Evolutionary conservation across 306 rosid species (phyloP), one percentile per base, ranked within the genome.

Genomic region (Trifolium repens): DNA sequence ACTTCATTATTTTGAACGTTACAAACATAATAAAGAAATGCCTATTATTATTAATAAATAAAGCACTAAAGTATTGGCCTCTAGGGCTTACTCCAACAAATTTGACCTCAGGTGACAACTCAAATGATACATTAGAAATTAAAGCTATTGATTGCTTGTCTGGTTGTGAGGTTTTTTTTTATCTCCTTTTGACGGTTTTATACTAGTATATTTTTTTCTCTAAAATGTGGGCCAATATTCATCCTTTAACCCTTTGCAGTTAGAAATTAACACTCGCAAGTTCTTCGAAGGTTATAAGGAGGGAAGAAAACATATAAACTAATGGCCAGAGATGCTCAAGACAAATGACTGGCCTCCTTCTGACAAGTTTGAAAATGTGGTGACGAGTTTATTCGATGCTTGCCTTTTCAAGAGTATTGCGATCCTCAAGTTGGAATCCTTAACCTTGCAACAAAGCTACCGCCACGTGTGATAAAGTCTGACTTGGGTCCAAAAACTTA

Each of bases 401-500:
- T 92, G 74, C 97, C 97, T 46, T 92, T 87, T 76, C 89, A 85
- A 82, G 96, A 92, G 79, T 92, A 90, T 49, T 72, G 90, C 15
- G 96, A 92, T 81, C 96, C 89, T 50, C 79, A 85, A 77, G 53
- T 71, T 19, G 97, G 97, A n/a, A 60, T 90, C 39, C 86, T 88
- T 47, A 92, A 90, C 74, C 86, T 92, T 79, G 97, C 96, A 75
- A 89, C 82, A 22, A 92, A 84, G 89, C 81, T 92, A 88, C 97
- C 96, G 15, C 13, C 60, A 0, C 77, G 77, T 80, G 85, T 89
- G 69, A 39, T 90, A 75, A 90, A 90, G 69, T 93, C 97, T 44
- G 97, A 91, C 88, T 24, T 91, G 85, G 93, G 97, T 79, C 97
- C 97, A 57, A 91, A 89, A 85, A 82, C 97, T 9, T 91, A 91